Percentiles rank a stretch among this genome's conserved stretches.
phyloP scores from a whole-genome alignment of 2,329 filamentous ascomycete genomes.

The Neonectria ditissima region DNA sequence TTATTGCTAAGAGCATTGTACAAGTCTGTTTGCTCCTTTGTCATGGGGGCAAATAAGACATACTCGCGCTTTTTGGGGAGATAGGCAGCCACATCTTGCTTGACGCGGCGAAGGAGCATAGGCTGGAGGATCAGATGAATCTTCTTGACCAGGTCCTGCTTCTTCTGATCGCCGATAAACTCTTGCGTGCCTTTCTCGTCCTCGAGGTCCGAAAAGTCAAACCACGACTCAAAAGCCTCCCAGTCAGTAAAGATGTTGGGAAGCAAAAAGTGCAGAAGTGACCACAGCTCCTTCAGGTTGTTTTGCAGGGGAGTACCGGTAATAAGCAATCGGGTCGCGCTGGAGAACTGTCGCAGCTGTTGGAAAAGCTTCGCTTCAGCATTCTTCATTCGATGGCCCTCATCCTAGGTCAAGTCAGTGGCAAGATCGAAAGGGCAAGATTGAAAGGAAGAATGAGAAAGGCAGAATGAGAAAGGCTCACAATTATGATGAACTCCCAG shows the following conservation, averaged over 20 bases:
- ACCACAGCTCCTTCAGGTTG: slow-evolving; percentile 95
- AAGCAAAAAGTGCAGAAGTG: slow-evolving; percentile 90
- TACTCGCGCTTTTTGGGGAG: slow-evolving; percentile 98
- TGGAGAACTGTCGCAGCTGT: slow-evolving; percentile 88
- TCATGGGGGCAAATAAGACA: slow-evolving; percentile 92
- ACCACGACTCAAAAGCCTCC: slow-evolving; percentile 94
- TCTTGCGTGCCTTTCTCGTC: slow-evolving; percentile 84
- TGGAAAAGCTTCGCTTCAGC: slow-evolving; percentile 92
- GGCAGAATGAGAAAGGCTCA: too few relatives aligned
- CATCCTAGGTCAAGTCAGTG: slow-evolving; percentile 69
- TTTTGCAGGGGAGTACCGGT: slow-evolving; percentile 97
- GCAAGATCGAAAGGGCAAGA: background rate
- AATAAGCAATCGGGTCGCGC: slow-evolving; percentile 90
- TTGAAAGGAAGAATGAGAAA: accelerated
- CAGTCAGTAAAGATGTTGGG: slow-evolving; percentile 94
- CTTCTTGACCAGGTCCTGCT: slow-evolving; percentile 69
- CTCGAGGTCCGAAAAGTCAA: slow-evolving; percentile 93
- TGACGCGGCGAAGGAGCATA: slow-evolving; percentile 86
- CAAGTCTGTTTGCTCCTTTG: slow-evolving; percentile 88
- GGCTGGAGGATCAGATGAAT: slow-evolving; percentile 95
- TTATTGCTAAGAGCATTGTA: slow-evolving; percentile 76
- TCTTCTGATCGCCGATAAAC: slow-evolving; percentile 80
- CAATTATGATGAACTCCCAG: slow-evolving; percentile 98
- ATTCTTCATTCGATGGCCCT: slow-evolving; percentile 97
- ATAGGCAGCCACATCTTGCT: slow-evolving; percentile 90